Evolutionary conservation across 345 rosid species (phyloP).

Genomic region (Euphorbia peplus): DNA sequence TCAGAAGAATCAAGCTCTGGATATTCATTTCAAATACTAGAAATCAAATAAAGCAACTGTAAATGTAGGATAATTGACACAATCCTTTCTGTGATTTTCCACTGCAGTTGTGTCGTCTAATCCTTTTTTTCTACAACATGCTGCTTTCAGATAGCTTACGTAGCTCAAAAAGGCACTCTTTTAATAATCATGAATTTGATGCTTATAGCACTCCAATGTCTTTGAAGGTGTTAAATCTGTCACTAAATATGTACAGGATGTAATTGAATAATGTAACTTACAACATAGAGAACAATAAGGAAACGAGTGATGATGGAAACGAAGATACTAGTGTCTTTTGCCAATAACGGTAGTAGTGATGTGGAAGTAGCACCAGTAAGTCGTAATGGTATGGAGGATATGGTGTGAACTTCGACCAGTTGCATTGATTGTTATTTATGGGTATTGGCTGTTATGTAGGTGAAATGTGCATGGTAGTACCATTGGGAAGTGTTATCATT

Average conservation of each 20-base stretch:
- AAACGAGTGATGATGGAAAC: not conserved
- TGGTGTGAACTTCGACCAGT: not conserved
- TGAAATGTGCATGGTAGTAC: not conserved
- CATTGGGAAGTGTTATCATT: not conserved
- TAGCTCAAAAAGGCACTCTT: not conserved
- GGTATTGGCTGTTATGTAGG: not conserved
- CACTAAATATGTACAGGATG: not conserved
- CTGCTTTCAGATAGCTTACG: not conserved
- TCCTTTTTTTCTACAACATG: not conserved
- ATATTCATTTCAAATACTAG: not conserved
- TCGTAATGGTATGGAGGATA: not conserved
- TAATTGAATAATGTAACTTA: not conserved
- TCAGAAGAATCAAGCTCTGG: not conserved
- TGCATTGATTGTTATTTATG: not conserved
- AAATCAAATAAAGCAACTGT: slow-evolving; percentile 14
- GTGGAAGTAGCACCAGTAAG: not conserved
- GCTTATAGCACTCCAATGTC: not conserved
- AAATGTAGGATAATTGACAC: slow-evolving; percentile 10
- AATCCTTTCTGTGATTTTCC: not conserved
- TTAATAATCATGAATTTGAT: too few species aligned
- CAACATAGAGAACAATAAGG: not conserved
- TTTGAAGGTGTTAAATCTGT: not conserved
- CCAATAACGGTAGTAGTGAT: not conserved
- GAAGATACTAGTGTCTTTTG: not conserved
- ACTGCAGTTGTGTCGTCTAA: not conserved